These are phyloP conservation scores for Podospora australis DNA, from an alignment of 495 filamentous ascomycete species.

Conservation along the genomic window DNA sequence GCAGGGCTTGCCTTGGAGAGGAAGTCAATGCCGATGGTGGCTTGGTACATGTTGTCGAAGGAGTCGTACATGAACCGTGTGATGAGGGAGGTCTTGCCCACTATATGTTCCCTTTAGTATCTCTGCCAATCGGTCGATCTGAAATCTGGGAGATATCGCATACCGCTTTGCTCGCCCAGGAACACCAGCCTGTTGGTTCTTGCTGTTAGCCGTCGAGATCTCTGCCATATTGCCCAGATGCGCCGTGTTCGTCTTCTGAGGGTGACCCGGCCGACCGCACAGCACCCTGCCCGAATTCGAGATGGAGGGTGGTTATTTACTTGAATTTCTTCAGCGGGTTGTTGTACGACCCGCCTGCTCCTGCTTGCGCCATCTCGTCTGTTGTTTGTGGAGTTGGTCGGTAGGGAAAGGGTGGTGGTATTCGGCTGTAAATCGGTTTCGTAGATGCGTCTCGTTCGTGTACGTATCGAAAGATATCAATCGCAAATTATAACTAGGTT, in stretches of 20 bases:
- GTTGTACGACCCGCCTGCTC: conserved; percentile 79
- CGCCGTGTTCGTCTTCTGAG: not conserved
- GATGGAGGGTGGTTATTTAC: conserved; percentile 52
- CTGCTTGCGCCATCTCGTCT: conserved; percentile 48
- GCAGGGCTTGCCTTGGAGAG: conserved; percentile 73
- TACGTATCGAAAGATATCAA: not conserved
- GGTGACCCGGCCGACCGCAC: no score
- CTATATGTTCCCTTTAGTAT: conserved; percentile 42
- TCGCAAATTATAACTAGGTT: not conserved
- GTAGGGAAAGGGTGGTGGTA: conserved; percentile 20
- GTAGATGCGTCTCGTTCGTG: not conserved
- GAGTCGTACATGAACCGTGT: conserved; percentile 99
- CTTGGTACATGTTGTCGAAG: conserved; percentile 99
- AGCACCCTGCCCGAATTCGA: no score
- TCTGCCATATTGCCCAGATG: no score
- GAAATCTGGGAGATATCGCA: conserved; percentile 16
- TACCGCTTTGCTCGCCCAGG: conserved; percentile 96
- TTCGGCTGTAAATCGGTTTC: conserved; percentile 2
- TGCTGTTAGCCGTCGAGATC: not conserved
- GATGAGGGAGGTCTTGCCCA: conserved; percentile 97
- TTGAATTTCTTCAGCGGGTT: conserved; percentile 99
- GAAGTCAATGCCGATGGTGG: conserved; percentile 98
- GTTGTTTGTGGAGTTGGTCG: no score
- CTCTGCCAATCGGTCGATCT: not conserved
- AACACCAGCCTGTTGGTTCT: conserved; percentile 70